Evolutionary conservation across 495 filamentous ascomycete species (phyloP).

Genomic region (Massariosphaeria phaeospora): DNA sequence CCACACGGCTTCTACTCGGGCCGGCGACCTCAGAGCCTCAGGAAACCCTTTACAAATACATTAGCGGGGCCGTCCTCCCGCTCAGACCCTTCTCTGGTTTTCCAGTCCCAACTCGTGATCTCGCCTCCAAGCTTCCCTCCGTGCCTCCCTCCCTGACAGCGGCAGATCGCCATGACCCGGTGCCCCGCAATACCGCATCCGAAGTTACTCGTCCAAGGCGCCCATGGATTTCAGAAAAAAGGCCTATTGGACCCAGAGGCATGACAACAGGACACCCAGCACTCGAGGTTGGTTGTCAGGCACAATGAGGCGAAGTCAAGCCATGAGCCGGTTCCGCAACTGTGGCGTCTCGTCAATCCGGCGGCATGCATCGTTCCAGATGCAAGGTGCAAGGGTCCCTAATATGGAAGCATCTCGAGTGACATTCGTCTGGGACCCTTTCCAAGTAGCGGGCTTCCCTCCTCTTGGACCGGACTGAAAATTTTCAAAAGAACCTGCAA

Average conservation of each 20-base stretch:
- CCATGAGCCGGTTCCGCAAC: neutral
- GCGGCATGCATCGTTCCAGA: neutral
- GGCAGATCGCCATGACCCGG: too few relatives aligned
- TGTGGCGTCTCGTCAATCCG: neutral
- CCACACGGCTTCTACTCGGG: too few relatives aligned
- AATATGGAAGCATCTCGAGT: conserved; percentile 23
- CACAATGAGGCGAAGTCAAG: conserved; percentile 3
- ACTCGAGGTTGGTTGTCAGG: neutral
- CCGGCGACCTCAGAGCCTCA: too few relatives aligned
- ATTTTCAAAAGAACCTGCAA: conserved; percentile 6
- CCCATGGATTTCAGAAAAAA: neutral
- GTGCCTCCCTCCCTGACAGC: too few relatives aligned
- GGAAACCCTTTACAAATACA: too few relatives aligned
- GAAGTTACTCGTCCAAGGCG: too few relatives aligned
- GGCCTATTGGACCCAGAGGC: neutral
- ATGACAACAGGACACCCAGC: neutral
- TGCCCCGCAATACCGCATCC: too few relatives aligned
- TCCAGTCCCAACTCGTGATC: too few relatives aligned
- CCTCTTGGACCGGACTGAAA: conserved; percentile 1
- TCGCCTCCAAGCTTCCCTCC: too few relatives aligned
- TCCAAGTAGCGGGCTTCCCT: neutral
- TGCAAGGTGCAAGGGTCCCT: conserved; percentile 3
- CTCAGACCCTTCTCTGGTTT: too few relatives aligned
- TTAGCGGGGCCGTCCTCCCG: too few relatives aligned
- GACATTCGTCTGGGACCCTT: neutral